Percentiles rank a stretch among this genome's conserved stretches.
Conservation (phyloP, 345 rosid genomes). For the Trapa bicornis region DNA sequence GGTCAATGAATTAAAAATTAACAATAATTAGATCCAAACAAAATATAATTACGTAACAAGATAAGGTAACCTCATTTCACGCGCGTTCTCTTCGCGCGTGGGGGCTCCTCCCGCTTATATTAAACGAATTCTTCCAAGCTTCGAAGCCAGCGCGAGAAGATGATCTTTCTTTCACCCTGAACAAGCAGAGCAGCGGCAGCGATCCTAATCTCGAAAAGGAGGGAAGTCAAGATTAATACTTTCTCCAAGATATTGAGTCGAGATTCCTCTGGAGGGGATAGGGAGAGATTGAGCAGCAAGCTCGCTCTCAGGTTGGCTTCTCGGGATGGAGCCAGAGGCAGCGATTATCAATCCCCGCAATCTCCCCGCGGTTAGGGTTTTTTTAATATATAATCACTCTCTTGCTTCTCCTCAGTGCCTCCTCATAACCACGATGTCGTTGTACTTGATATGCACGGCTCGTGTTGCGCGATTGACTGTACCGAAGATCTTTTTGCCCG, state of each 20-base stretch:
- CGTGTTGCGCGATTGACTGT: too few relatives aligned
- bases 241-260: neutral
- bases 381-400: neutral
- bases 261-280: neutral
- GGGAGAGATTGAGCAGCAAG: neutral
- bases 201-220: neutral
- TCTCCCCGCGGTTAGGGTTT: slow-evolving; percentile 26
- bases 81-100: neutral
- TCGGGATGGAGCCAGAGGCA: slow-evolving; percentile 32
- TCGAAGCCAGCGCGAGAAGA: neutral
- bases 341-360: slow-evolving; percentile 24
- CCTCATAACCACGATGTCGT: too few relatives aligned
- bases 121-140: neutral
- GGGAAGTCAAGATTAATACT: neutral
- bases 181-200: neutral
- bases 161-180: neutral
- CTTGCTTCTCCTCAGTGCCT: neutral
- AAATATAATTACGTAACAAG: too few relatives aligned
- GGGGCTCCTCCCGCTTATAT: neutral
- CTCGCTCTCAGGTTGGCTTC: neutral
- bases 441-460: neutral
- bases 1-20: too few relatives aligned
- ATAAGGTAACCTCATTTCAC: too few relatives aligned
- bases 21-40: too few relatives aligned
- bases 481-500: too few relatives aligned